These are phyloP conservation scores for Bipolaris sorokiniana DNA, from an alignment of 2,329 filamentous ascomycete species.

Conservation along the genomic window DNA sequence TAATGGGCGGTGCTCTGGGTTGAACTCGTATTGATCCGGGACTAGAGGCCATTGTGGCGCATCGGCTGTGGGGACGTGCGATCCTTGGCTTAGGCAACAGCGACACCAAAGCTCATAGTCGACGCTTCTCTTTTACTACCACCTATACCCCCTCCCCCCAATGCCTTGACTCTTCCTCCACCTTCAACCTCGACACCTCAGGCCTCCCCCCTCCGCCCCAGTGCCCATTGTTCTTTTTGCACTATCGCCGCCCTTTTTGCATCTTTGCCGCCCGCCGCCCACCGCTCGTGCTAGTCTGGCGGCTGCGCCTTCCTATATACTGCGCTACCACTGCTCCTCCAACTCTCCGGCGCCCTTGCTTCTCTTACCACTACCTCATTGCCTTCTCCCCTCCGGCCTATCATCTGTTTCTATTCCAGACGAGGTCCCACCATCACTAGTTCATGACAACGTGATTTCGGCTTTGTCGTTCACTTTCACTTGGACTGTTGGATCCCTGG, in stretches of 20 bases:
- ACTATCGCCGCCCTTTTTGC: slow-evolving; percentile 36
- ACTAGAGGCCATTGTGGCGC: slow-evolving; percentile 9
- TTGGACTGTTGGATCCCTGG: slow-evolving; percentile 32
- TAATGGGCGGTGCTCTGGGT: slow-evolving; percentile 22
- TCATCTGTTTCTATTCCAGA: slow-evolving; percentile 6
- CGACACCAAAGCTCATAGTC: slow-evolving; percentile 18
- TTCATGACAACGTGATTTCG: slow-evolving; percentile 38
- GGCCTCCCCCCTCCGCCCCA: slow-evolving; percentile 33
- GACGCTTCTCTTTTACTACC: slow-evolving; percentile 25
- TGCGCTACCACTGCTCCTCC: slow-evolving; percentile 25
- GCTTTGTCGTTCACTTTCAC: slow-evolving; percentile 29
- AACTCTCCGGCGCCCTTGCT: slow-evolving; percentile 39
- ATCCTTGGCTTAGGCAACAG: slow-evolving; percentile 16
- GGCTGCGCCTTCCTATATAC: slow-evolving; percentile 47
- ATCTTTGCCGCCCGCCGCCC: slow-evolving; percentile 35
- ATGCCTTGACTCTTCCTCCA: slow-evolving; percentile 23
- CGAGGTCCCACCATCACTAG: slow-evolving; percentile 20
- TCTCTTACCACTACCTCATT: slow-evolving; percentile 14
- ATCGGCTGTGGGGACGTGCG: slow-evolving; percentile 13
- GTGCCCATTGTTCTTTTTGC: slow-evolving; percentile 22
- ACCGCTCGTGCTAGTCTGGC: slow-evolving; percentile 36
- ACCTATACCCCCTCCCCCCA: slow-evolving; percentile 28
- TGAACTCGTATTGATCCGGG: slow-evolving; percentile 24
- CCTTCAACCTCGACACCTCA: slow-evolving; percentile 32
- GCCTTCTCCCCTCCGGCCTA: slow-evolving; percentile 14